phyloP scores from a whole-genome alignment of 768 basidiomycete species.

The Rubroboletus satanas region DNA sequence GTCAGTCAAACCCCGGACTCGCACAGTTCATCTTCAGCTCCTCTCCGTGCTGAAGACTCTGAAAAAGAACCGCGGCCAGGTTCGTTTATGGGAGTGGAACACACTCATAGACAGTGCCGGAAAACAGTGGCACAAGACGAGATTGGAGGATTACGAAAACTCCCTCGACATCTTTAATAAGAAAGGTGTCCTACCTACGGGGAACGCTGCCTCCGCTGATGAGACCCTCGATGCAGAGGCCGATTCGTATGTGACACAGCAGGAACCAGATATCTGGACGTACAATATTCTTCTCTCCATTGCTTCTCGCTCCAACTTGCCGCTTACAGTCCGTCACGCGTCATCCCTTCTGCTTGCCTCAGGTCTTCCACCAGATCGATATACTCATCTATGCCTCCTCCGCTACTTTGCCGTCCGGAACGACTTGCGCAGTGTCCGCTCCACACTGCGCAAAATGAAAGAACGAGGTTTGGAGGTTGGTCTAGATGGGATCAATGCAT shows the following conservation, averaged over 20 bases:
- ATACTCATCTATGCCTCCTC: slow-evolving; percentile 60
- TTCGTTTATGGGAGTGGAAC: slow-evolving; percentile 75
- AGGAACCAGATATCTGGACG: slow-evolving; percentile 61
- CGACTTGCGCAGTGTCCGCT: slow-evolving; percentile 52
- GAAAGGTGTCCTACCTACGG: slow-evolving; percentile 41
- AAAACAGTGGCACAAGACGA: slow-evolving; percentile 58
- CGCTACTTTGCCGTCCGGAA: slow-evolving; percentile 48
- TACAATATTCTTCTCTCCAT: slow-evolving; percentile 64
- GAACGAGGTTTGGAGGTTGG: slow-evolving; percentile 50
- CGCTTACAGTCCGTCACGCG: slow-evolving; percentile 47
- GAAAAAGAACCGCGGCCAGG: slow-evolving; percentile 47
- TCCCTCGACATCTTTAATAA: slow-evolving; percentile 61
- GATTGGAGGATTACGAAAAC: slow-evolving; percentile 52
- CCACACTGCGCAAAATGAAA: slow-evolving; percentile 50
- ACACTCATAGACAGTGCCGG: slow-evolving; percentile 65
- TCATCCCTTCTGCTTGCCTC: slow-evolving; percentile 51
- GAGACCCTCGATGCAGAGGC: slow-evolving; percentile 6
- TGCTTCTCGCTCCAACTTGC: slow-evolving; percentile 50
- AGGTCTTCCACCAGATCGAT: slow-evolving; percentile 52
- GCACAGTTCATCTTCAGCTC: slow-evolving; percentile 57
- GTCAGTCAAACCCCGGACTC: slow-evolving; percentile 50
- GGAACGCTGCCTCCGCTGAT: slow-evolving; percentile 4
- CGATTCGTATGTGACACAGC: background rate
- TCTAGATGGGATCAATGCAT: slow-evolving; percentile 65
- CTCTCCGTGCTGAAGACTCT: slow-evolving; percentile 64